These are phyloP conservation scores for Fusarium nygamai DNA, from an alignment of 2,329 filamentous ascomycete genomes.

Conservation along the genomic window DNA sequence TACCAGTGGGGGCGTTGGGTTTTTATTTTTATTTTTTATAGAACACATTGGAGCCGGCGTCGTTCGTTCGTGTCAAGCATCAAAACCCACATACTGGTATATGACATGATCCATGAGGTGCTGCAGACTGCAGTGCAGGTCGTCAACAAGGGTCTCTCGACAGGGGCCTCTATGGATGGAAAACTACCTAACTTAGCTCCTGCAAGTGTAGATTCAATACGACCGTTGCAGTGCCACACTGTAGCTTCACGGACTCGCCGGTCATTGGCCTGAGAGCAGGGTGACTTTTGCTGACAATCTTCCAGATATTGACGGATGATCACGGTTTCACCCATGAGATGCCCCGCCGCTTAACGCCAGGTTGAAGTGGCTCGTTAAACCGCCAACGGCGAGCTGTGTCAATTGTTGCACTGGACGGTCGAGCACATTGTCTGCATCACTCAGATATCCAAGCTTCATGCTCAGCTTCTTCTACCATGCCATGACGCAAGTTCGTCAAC, in stretches of 20 bases:
- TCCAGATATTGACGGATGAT: conserved; percentile 17
- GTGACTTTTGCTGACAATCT: conserved; percentile 9
- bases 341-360: conserved; percentile 11
- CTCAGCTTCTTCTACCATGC: neutral
- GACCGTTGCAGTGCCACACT: conserved; percentile 5
- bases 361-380: conserved; percentile 7
- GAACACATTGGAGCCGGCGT: neutral
- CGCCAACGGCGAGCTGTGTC: conserved; percentile 16
- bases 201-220: conserved; percentile 15
- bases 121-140: neutral
- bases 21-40: conserved; percentile 3
- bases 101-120: conserved; percentile 15
- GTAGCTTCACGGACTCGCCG: conserved; percentile 35
- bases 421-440: neutral
- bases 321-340: conserved; percentile 36
- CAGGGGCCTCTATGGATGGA: conserved; percentile 31
- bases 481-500: conserved; percentile 15
- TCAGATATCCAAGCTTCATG: neutral
- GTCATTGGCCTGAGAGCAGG: conserved; percentile 10
- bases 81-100: conserved; percentile 2
- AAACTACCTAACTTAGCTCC: neutral
- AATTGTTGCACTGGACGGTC: neutral
- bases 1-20: conserved; percentile 10
- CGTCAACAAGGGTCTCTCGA: conserved; percentile 8
- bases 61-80: conserved; percentile 32